Base-by-base conservation (phyloP, 2,329 filamentous ascomycete genomes). In the Juglanconis oblonga region DNA sequence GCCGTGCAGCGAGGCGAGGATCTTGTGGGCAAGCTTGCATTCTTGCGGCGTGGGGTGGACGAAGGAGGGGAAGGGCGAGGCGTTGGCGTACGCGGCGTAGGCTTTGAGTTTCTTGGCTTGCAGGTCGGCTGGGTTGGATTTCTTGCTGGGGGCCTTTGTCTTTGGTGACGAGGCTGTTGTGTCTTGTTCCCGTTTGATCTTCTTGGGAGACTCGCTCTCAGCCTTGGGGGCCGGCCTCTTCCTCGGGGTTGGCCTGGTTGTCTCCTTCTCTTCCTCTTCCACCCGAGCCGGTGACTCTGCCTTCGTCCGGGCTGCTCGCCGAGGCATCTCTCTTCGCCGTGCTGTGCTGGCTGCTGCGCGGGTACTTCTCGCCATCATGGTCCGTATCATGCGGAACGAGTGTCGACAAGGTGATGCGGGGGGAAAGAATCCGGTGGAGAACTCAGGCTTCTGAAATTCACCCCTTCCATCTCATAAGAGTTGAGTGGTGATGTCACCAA, bases 11-110 rank as follows among this genome's bases (percentile, higher is more conserved):
- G 76, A 76, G 2, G 85, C 79, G 0, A 95, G 82, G 32, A 92
- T 80, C 3, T 76, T 74, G 62, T 86, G 85, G n/a, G 91, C 88
- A 59, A 86, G 80, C 62, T 83, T 77, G 72, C 89, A 92, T 69
- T 92, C 88, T 35, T 83, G 80, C 0, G 82, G 71, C 0, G 87
- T 91, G 0, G 90, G 90, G 64, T 81, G 85, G 3, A 74, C 67
- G 69, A 87, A 90, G 59, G 86, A 78, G 0, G 89, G 89, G 65
- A 88, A 94, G 0, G 90, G 90, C 1, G 86, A 79, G 29, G 70
- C 66, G 40, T 70, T 68, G 40, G 71, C 71, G 67, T 76, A 76
- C 44, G 75, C 71, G 1, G 73, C 56, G 64, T 78, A 79, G 1
- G 74, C 72, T 54, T 77, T 77, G 42, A 79, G 72, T 58, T 80